Evolutionary conservation across 2,329 filamentous ascomycete species (phyloP).

Genomic region (Aspergillus clavatus): DNA sequence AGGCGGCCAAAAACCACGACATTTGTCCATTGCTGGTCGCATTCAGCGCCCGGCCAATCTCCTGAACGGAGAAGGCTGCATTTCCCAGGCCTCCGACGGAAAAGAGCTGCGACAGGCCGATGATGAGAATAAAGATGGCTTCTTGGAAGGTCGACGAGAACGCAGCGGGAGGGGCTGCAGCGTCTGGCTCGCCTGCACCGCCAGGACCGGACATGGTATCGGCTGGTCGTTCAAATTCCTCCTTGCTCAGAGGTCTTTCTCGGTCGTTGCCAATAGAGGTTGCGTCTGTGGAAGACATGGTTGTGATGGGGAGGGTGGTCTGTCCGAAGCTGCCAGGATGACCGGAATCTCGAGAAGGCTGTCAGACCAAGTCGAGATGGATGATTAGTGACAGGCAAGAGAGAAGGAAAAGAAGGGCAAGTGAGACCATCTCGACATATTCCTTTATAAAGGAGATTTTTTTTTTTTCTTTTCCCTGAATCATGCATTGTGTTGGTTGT

Average conservation of each 20-base stretch:
- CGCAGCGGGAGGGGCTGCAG: background rate
- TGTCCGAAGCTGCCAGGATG: background rate
- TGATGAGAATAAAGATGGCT: conserved; percentile 37
- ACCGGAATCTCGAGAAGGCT: background rate
- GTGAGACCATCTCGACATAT: background rate
- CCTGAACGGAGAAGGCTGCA: conserved; percentile 38
- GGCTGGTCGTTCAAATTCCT: background rate
- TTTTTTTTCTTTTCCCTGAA: too few species aligned
- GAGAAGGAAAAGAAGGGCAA: background rate
- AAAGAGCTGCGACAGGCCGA: conserved; percentile 46
- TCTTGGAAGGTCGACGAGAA: conserved; percentile 12
- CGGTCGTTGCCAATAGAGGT: background rate
- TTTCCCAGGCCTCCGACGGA: conserved; percentile 33
- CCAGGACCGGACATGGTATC: background rate
- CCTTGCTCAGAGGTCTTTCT: background rate
- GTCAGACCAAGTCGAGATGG: background rate
- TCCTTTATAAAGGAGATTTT: too few species aligned
- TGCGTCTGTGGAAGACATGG: background rate
- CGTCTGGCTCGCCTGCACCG: background rate
- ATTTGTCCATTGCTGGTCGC: conserved; percentile 39
- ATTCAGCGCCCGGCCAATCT: conserved; percentile 7
- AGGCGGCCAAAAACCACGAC: conserved; percentile 49
- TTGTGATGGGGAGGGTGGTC: background rate
- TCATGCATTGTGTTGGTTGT: background rate
- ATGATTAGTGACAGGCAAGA: background rate